Evolutionary conservation across 805 yeast species (phyloP).

Genomic region (Barnettozyma californica): DNA sequence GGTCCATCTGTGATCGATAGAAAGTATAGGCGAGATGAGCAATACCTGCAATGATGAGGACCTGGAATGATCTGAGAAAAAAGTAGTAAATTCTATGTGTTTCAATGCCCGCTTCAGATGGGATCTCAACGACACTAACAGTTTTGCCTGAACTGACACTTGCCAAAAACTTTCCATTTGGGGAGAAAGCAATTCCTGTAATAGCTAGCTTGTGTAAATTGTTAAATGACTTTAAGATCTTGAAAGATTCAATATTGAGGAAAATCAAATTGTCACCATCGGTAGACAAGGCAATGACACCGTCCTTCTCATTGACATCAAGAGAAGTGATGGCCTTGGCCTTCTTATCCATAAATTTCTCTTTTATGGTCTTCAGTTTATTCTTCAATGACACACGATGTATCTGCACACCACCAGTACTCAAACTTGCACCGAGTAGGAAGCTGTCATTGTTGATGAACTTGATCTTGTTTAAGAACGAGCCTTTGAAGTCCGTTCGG

Average conservation of each 20-base stretch:
- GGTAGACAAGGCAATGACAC: constrained; percentile 38
- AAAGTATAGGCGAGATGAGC: constrained; percentile 11
- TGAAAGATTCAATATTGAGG: constrained; percentile 40
- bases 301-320: constrained; percentile 35
- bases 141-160: constrained; percentile 74
- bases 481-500: constrained; percentile 30
- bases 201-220: constrained; percentile 66
- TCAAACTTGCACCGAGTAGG: constrained; percentile 12
- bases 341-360: constrained; percentile 18
- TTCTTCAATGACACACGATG: constrained; percentile 14
- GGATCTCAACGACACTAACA: constrained; percentile 58
- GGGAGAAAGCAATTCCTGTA: constrained; percentile 65
- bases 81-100: constrained; percentile 22
- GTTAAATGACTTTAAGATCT: constrained; percentile 46
- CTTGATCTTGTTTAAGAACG: constrained; percentile 30
- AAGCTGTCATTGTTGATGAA: constrained; percentile 26
- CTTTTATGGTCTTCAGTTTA: constrained; percentile 16
- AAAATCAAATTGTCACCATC: constrained; percentile 56
- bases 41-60: constrained; percentile 8
- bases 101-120: constrained; percentile 36
- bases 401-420: constrained; percentile 14
- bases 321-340: constrained; percentile 40
- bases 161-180: constrained; percentile 63
- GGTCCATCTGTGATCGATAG: constrained; percentile 11
- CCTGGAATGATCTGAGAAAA: constrained; percentile 18